Evolutionary conservation across 2,329 filamentous ascomycete species (phyloP).

Genomic region (Ceratocystis destructans): DNA sequence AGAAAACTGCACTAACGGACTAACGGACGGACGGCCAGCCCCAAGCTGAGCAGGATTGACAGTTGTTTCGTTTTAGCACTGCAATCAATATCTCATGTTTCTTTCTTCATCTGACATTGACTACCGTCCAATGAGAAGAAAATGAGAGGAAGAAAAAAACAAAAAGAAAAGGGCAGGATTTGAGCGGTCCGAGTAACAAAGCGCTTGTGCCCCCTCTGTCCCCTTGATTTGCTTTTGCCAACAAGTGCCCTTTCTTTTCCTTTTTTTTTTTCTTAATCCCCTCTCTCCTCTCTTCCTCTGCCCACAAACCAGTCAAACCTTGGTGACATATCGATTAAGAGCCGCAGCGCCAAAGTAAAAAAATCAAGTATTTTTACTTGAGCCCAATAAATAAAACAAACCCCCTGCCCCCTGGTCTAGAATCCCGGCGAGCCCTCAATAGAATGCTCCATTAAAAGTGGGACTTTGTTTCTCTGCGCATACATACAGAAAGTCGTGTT

Average conservation of each 20-base stretch:
- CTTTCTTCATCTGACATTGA: no score
- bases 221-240: background rate
- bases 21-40: no score
- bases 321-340: slow-evolving; percentile 3
- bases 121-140: background rate
- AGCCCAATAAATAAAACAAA: background rate
- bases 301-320: background rate
- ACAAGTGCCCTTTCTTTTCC: background rate
- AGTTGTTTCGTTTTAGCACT: no score
- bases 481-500: no score
- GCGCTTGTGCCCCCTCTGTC: background rate
- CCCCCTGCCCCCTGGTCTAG: background rate
- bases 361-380: background rate
- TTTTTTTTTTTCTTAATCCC: background rate
- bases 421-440: no score
- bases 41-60: no score
- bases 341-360: background rate
- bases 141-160: background rate
- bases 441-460: no score
- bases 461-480: no score
- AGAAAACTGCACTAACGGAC: no score
- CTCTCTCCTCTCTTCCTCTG: background rate
- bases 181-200: background rate
- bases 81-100: no score
- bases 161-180: background rate